Percentiles rank a stretch among this genome's conserved stretches.
Evolutionary conservation across 2,329 filamentous ascomycete species (phyloP).

Genomic region (Fusarium fujikuroi): DNA sequence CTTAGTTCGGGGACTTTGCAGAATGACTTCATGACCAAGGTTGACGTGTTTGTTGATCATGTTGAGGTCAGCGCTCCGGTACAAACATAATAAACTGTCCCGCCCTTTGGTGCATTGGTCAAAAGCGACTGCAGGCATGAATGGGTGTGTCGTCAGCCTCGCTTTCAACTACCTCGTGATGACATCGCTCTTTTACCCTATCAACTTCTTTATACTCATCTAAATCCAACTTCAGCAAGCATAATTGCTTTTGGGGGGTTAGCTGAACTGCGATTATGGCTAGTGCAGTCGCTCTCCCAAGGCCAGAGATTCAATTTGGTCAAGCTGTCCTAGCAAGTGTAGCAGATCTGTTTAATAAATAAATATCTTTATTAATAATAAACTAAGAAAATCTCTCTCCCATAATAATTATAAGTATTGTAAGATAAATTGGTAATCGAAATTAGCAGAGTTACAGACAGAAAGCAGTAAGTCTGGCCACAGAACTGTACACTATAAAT

Average conservation of each 20-base stretch:
- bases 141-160: background rate
- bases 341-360: background rate
- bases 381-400: accelerated
- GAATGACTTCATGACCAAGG: background rate
- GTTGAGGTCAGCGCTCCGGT: background rate
- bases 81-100: background rate
- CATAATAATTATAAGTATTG: background rate
- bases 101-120: background rate
- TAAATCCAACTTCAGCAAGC: background rate
- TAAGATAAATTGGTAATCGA: too few relatives aligned
- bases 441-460: too few relatives aligned
- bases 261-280: accelerated
- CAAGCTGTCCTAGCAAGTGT: background rate
- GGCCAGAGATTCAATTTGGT: background rate
- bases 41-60: background rate
- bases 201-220: background rate
- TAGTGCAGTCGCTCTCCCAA: background rate
- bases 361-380: background rate
- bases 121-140: background rate
- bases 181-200: background rate
- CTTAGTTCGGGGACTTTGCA: background rate
- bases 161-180: background rate
- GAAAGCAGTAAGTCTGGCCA: too few relatives aligned
- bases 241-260: accelerated
- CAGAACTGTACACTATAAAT: too few relatives aligned